These are phyloP conservation scores for Oryza glaberrima DNA, from an alignment of 176 grass and related monocot species.

Conservation along the genomic window DNA sequence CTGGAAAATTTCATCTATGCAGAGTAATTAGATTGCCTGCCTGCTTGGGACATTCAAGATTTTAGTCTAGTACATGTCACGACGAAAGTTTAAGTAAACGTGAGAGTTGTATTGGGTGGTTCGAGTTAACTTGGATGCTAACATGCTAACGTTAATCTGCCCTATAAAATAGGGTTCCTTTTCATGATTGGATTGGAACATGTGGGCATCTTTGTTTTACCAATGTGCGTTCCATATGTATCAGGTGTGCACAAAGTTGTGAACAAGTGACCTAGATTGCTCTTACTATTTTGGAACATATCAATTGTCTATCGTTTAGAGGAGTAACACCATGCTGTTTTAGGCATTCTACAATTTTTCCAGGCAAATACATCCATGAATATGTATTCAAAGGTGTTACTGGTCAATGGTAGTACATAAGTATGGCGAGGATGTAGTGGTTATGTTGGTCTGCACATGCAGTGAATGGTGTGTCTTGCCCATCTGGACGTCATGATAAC, in stretches of 20 bases:
- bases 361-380: background rate
- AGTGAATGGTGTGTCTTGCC: constrained; percentile 9
- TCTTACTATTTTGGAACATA: background rate
- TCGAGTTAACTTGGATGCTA: background rate
- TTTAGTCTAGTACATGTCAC: background rate
- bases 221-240: background rate
- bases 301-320: background rate
- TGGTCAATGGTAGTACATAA: background rate
- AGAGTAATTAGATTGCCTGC: background rate
- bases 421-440: background rate
- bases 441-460: background rate
- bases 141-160: background rate
- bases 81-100: background rate
- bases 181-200: background rate
- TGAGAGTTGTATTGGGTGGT: background rate
- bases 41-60: background rate
- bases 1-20: constrained; percentile 1
- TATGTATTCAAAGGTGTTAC: background rate
- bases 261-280: background rate
- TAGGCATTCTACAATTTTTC: background rate
- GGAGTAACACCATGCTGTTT: background rate
- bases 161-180: background rate
- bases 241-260: background rate
- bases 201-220: background rate
- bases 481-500: background rate